These are phyloP conservation scores for Pelargonium myrrhifolium DNA, from an alignment of 441 rosid genomes.

Conservation along the genomic window DNA sequence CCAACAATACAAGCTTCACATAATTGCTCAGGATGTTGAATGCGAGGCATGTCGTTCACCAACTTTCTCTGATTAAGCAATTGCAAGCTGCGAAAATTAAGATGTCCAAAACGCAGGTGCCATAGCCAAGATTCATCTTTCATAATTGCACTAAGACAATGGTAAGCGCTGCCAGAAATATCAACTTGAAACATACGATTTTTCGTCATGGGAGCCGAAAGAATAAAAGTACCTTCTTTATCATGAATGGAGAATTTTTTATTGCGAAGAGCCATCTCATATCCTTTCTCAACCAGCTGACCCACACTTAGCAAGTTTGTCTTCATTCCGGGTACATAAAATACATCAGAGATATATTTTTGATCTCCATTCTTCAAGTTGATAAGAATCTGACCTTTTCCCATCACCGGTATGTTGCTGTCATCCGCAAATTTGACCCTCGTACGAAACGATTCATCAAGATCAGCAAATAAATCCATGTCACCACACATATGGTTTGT, in stretches of 20 bases:
- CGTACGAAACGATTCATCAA: background rate
- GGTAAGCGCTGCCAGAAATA: no score
- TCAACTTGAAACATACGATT: background rate
- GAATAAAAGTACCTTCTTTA: background rate
- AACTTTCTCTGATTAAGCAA: background rate
- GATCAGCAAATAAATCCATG: no score
- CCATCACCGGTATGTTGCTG: background rate
- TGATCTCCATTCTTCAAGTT: background rate
- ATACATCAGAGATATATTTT: background rate
- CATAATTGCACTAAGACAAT: background rate
- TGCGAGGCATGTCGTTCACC: background rate
- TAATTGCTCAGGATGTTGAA: background rate
- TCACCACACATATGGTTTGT: background rate
- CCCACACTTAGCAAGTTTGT: background rate
- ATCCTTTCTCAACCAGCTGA: background rate
- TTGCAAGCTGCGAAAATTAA: background rate
- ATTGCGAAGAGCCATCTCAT: no score
- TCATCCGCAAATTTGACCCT: background rate
- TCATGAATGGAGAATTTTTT: background rate
- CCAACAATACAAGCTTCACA: constrained; percentile 9
- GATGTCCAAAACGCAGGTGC: background rate
- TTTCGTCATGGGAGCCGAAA: background rate
- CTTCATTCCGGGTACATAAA: background rate
- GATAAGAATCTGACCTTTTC: no score
- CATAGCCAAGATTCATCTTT: background rate